Conservation (phyloP, 306 rosid genomes). For the Quercus agrifolia region DNA sequence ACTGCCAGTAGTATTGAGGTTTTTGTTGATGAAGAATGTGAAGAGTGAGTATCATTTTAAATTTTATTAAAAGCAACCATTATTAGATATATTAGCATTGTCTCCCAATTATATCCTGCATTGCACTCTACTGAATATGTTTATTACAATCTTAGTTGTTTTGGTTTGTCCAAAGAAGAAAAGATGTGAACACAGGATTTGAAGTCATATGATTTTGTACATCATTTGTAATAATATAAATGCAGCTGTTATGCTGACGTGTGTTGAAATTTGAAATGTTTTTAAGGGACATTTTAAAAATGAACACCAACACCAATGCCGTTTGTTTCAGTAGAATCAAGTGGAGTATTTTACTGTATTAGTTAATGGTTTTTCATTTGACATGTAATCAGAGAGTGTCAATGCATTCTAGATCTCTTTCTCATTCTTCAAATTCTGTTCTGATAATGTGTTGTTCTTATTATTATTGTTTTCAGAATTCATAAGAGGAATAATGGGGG, state of each 20-base stretch:
- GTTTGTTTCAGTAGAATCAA: no score
- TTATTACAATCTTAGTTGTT: background rate
- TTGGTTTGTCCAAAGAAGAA: no score
- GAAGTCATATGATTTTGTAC: no score
- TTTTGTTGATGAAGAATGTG: conserved; percentile 79
- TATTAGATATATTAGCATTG: background rate
- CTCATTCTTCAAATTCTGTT: background rate
- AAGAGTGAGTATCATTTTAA: conserved; percentile 48
- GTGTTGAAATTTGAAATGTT: no score
- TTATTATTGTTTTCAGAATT: conserved; percentile 28
- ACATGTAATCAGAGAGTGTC: no score
- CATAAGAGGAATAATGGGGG: conserved; percentile 27
- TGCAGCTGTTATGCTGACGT: no score
- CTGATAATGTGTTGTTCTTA: background rate
- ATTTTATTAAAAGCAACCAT: background rate
- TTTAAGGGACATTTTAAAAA: no score
- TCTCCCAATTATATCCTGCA: background rate
- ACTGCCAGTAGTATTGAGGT: conserved; percentile 57
- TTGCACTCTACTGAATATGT: background rate
- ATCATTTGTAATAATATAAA: no score
- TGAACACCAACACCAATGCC: no score
- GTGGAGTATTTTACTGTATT: no score
- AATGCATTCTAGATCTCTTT: background rate
- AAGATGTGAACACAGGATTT: no score
- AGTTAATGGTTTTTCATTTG: no score